A percentile compares a stretch with the other conserved stretches of the same genome.
Conservation (phyloP, 2,329 filamentous ascomycete species). For the Lojkania enalia region DNA sequence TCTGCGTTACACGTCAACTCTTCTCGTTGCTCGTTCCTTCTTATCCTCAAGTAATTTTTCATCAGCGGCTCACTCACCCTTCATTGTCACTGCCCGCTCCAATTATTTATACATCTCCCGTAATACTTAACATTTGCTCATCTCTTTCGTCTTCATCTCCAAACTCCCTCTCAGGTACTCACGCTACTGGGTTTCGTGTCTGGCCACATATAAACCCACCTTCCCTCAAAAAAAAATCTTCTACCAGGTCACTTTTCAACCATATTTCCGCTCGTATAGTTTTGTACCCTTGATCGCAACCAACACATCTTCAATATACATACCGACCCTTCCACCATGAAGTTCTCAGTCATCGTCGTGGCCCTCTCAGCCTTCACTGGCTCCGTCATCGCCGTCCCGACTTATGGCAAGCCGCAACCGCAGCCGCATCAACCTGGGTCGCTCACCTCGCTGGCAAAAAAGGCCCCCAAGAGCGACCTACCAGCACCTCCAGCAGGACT, state of each 20-base stretch:
- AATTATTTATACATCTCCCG: neutral
- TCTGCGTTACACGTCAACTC: constrained; percentile 11
- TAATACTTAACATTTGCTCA: neutral
- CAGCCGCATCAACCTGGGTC: constrained; percentile 18
- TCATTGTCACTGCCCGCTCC: constrained; percentile 1
- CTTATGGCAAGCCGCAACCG: constrained; percentile 12
- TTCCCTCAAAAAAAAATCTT: neutral
- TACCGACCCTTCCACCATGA: constrained; percentile 26
- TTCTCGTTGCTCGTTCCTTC: constrained; percentile 1
- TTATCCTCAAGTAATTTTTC: neutral
- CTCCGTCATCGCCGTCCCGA: constrained; percentile 22
- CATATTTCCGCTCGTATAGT: too few relatives aligned
- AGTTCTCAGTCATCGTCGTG: constrained; percentile 29
- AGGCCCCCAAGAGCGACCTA: constrained; percentile 36
- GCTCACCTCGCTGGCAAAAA: constrained; percentile 28
- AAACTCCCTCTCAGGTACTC: too few relatives aligned
- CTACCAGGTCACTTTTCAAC: neutral
- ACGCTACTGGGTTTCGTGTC: neutral
- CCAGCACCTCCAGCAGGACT: constrained; percentile 28
- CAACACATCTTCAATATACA: neutral
- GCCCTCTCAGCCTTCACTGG: constrained; percentile 25
- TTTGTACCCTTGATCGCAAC: neutral
- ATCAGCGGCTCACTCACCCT: neutral
- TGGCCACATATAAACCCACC: neutral
- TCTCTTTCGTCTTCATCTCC: neutral